Percentiles rank a stretch among this genome's conserved stretches.
These are phyloP conservation scores for Trypanosoma melophagium DNA, from an alignment of 208 protist genomes.

Conservation along the genomic window DNA sequence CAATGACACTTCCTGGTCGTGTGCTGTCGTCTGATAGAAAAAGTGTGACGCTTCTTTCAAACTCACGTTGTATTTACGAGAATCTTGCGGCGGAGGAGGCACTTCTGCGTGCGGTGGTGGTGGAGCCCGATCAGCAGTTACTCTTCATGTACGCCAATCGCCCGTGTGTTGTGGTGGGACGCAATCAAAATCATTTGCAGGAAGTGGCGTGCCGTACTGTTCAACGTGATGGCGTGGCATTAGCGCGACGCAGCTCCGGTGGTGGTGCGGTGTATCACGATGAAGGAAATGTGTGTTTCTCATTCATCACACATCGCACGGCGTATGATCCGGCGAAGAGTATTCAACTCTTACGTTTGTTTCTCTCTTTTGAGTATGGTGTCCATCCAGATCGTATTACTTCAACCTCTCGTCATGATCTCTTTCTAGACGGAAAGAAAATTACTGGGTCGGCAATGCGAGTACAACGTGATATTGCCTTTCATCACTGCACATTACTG, in stretches of 20 bases:
- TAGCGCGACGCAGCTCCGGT: slow-evolving; percentile 78
- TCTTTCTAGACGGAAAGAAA: slow-evolving; percentile 83
- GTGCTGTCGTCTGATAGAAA: neutral
- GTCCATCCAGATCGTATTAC: slow-evolving; percentile 49
- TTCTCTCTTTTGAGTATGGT: slow-evolving; percentile 40
- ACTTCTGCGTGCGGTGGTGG: slow-evolving; percentile 51
- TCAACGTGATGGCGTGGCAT: slow-evolving; percentile 37
- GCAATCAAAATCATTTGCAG: slow-evolving; percentile 79
- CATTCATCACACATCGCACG: slow-evolving; percentile 71
- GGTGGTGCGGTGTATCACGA: slow-evolving; percentile 89
- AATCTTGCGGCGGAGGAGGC: slow-evolving; percentile 81
- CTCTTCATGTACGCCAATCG: slow-evolving; percentile 76
- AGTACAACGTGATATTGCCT: slow-evolving; percentile 76
- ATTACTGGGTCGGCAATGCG: slow-evolving; percentile 90
- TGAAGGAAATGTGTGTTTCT: slow-evolving; percentile 75
- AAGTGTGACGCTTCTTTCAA: slow-evolving; percentile 37
- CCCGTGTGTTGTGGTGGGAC: slow-evolving; percentile 81
- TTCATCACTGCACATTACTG: slow-evolving; percentile 88
- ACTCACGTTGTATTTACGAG: slow-evolving; percentile 58
- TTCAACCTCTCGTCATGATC: slow-evolving; percentile 69
- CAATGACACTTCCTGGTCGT: neutral
- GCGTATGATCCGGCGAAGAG: slow-evolving; percentile 74
- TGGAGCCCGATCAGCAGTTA: slow-evolving; percentile 37
- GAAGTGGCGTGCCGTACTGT: slow-evolving; percentile 60
- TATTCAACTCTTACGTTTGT: slow-evolving; percentile 64